phyloP scores from a whole-genome alignment of 2,329 filamentous ascomycete genomes.

The Elsinoe ampelina region DNA sequence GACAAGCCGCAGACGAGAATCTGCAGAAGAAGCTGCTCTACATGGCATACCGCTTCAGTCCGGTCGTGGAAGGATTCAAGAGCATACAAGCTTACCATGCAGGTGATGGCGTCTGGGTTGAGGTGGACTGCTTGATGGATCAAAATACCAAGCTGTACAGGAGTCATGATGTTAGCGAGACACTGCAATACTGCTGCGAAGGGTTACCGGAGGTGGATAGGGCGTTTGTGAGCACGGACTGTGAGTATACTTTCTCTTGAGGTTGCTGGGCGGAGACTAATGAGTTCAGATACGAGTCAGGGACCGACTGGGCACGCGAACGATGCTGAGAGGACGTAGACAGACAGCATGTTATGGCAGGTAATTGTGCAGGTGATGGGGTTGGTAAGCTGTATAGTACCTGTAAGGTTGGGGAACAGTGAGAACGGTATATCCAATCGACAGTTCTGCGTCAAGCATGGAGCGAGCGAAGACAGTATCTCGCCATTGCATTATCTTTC shows the following conservation, averaged over 20 bases:
- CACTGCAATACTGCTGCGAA: constrained; percentile 53
- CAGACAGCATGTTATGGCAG: not conserved
- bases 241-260: constrained; percentile 24
- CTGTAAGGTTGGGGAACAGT: too few species aligned
- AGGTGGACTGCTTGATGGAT: constrained; percentile 51
- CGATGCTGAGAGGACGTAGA: constrained; percentile 21
- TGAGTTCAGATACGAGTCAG: constrained; percentile 26
- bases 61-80: constrained; percentile 30
- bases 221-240: constrained; percentile 45
- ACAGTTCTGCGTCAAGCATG: not conserved
- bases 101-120: constrained; percentile 54
- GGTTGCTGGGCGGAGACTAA: not conserved
- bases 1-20: constrained; percentile 45
- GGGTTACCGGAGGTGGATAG: constrained; percentile 45
- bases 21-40: constrained; percentile 50
- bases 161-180: constrained; percentile 53
- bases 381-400: not conserved
- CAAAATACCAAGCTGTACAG: constrained; percentile 43
- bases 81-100: constrained; percentile 47
- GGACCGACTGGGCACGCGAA: constrained; percentile 35
- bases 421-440: not conserved
- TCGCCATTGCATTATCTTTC: not conserved
- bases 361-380: not conserved
- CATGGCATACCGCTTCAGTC: constrained; percentile 42
- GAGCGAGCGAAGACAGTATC: not conserved